Conservation (phyloP, 768 basidiomycete species). For the Podaxis sp. region DNA sequence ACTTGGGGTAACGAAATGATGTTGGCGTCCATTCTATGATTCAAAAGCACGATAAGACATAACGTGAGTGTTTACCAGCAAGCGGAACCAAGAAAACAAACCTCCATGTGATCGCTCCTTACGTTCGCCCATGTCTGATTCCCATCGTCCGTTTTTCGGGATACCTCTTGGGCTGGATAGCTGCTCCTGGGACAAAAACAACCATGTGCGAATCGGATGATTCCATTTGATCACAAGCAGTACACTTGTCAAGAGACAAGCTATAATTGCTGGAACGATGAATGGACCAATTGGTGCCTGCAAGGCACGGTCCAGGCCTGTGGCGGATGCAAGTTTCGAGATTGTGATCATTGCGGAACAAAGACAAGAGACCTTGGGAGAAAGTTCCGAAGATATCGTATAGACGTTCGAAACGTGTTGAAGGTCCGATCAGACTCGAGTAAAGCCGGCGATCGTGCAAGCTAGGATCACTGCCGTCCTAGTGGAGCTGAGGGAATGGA, state of each 20-base stretch:
- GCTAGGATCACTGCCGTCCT: neutral
- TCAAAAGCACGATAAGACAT: neutral
- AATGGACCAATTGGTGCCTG: neutral
- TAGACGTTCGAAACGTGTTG: neutral
- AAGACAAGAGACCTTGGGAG: neutral
- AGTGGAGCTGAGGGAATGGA: neutral
- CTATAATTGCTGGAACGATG: neutral
- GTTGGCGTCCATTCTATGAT: constrained; percentile 51
- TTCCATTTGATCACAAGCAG: constrained; percentile 2
- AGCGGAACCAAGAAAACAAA: neutral
- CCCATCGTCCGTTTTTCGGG: neutral
- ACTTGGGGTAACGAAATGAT: constrained; percentile 47
- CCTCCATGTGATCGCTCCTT: constrained; percentile 1
- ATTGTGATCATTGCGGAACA: neutral
- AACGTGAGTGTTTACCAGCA: neutral
- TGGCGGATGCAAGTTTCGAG: neutral
- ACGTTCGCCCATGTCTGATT: neutral
- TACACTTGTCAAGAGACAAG: neutral
- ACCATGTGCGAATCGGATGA: neutral
- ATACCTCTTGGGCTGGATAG: neutral
- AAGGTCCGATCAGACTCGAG: neutral
- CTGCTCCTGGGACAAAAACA: neutral
- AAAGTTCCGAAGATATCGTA: neutral
- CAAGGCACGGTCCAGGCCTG: neutral
- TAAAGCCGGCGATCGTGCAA: neutral